These are phyloP conservation scores for Nemania sp. DNA, from an alignment of 2,329 filamentous ascomycete species.

Conservation along the genomic window DNA sequence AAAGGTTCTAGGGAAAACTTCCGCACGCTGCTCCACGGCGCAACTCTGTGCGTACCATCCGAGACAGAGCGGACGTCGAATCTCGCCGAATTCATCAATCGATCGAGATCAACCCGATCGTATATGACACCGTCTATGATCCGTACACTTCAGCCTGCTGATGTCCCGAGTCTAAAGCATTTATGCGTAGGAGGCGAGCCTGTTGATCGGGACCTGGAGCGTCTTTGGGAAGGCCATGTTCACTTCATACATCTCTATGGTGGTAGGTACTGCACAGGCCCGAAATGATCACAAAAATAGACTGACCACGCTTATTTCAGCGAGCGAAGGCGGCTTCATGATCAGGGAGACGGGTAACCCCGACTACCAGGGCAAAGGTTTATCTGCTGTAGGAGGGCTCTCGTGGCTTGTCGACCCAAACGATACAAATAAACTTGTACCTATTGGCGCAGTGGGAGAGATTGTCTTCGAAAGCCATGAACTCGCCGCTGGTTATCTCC, in stretches of 20 bases:
- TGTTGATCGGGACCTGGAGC: constrained; percentile 2
- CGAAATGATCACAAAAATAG: neutral
- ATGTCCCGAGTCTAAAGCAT: constrained; percentile 3
- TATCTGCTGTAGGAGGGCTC: neutral
- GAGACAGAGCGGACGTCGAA: neutral
- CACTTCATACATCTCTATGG: constrained; percentile 9
- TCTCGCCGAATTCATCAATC: constrained; percentile 4
- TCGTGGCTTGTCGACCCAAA: constrained; percentile 7
- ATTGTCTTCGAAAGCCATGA: constrained; percentile 10
- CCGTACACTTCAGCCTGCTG: neutral
- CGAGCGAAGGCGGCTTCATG: constrained; percentile 8
- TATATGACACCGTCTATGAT: constrained; percentile 7
- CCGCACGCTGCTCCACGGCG: constrained; percentile 4
- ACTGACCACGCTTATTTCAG: neutral
- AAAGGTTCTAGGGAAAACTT: neutral
- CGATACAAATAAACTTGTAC: constrained; percentile 7
- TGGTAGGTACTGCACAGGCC: neutral
- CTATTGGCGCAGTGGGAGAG: constrained; percentile 6
- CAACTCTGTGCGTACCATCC: constrained; percentile 7
- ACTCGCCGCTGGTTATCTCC: constrained; percentile 1
- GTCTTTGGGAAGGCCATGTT: constrained; percentile 3
- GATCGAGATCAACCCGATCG: constrained; percentile 1
- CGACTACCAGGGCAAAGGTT: constrained; percentile 5
- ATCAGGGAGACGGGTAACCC: constrained; percentile 5
- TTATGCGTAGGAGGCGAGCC: constrained; percentile 9